Base-by-base conservation (phyloP, 345 rosid genomes). In the Gossypium anomalum region DNA sequence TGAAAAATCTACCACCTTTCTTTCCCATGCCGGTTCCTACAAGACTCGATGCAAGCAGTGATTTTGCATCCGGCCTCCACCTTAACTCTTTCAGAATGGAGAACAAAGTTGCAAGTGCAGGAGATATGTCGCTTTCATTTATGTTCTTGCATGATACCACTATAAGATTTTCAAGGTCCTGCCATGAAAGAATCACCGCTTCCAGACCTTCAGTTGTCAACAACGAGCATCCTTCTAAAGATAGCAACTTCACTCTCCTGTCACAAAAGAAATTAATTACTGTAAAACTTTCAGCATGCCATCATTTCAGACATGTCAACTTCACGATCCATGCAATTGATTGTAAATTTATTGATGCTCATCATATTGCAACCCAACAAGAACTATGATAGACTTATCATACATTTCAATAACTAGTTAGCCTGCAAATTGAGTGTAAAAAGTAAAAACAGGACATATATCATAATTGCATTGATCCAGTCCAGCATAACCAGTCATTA, bases 31-130 rank as follows among this genome's bases (percentile, higher is more conserved):
- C 97, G 15, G 86, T 87, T 62, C 85, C 96, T 13, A 43, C 74
- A 62, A 95, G 97, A 73, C 87, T 84, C 60, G 87, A 80, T 22
- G 78, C 81, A 13, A 91, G 89, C 68, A 87, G 92, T 14, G 91
- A 89, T 74, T 83, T 93, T 19, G 91, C 81, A 70, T 95, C 96
- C 38, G 99, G 97, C 73, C 93, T 86, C 99, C 99, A 95, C 80
- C 87, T 91, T 83, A 95, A 79, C 61, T 90, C 99, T 82, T 86
- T 90, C 16, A 95, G 89, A 57, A 48, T 81, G 22, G 90, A 89
- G 84, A 93, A 91, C 67, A 91, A 78, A 29, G 86, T 85, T 38
- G 94, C 84, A 10, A 95, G 86, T 27, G 86, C 92, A 14, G 96
- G 90, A 76, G 93, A 84, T 38, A 89, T 80, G 73, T 90, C 98